A percentile compares a stretch with the other conserved stretches of the same genome.
phyloP scores from a whole-genome alignment of 768 basidiomycete genomes.

The Tricholoma terreum region DNA sequence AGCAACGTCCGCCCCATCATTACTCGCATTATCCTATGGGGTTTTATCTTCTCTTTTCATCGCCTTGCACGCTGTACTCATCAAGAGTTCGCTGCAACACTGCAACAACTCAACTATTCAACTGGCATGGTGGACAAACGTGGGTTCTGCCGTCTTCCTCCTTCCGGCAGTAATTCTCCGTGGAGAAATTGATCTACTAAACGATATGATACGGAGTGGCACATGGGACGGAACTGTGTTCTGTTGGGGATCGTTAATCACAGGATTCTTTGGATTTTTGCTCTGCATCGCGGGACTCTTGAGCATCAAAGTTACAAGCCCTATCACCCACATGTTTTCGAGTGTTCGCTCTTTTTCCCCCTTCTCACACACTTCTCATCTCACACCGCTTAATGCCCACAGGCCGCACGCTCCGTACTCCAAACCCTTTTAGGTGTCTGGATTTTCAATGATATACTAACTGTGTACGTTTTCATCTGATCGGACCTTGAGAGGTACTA shows the following conservation, averaged over 20 bases:
- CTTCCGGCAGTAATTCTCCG: conserved; percentile 57
- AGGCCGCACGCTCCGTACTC: conserved; percentile 81
- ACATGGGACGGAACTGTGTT: conserved; percentile 54
- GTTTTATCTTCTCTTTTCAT: conserved; percentile 72
- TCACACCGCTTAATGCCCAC: conserved; percentile 8
- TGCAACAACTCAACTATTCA: conserved; percentile 72
- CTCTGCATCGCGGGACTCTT: conserved; percentile 76
- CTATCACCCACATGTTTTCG: conserved; percentile 84
- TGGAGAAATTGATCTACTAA: conserved; percentile 48
- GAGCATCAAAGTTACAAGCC: conserved; percentile 80
- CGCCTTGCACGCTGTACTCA: conserved; percentile 70
- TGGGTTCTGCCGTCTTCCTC: conserved; percentile 63
- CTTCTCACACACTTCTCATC: conserved; percentile 5
- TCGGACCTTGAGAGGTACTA: not conserved
- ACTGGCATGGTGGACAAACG: conserved; percentile 78
- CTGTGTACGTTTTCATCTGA: conserved; percentile 46
- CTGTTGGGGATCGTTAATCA: conserved; percentile 62
- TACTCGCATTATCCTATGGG: conserved; percentile 65
- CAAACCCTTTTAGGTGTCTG: conserved; percentile 79
- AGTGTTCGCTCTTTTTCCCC: conserved; percentile 46
- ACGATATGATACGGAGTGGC: conserved; percentile 32
- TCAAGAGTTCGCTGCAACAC: conserved; percentile 65
- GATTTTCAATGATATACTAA: conserved; percentile 73
- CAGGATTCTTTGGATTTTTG: conserved; percentile 78
- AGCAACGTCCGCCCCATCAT: conserved; percentile 40